Evolutionary conservation across 306 rosid species (phyloP).

Genomic region (Acacia crassicarpa): DNA sequence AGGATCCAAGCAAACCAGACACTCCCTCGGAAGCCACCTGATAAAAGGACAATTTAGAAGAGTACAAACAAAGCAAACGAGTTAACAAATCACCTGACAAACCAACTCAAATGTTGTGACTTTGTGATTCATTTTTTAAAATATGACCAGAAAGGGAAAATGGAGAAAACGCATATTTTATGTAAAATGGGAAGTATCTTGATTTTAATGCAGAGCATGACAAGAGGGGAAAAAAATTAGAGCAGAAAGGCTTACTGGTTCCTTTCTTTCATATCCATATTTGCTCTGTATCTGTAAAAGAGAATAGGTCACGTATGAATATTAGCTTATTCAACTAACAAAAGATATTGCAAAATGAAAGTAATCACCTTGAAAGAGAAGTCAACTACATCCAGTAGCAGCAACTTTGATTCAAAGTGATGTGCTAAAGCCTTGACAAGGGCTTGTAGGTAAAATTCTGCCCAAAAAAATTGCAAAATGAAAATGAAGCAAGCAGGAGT

Average conservation of each 20-base stretch:
- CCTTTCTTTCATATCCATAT: constrained; percentile 57
- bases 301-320: background rate
- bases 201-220: background rate
- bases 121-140: background rate
- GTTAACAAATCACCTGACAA: background rate
- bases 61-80: background rate
- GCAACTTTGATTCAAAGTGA: background rate
- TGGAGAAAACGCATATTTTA: background rate
- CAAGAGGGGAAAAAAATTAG: background rate
- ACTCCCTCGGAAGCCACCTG: background rate
- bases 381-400: background rate
- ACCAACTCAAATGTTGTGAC: background rate
- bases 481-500: constrained; percentile 20
- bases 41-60: background rate
- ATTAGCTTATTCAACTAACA: background rate
- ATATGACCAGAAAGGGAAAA: background rate
- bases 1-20: background rate
- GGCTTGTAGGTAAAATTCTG: background rate
- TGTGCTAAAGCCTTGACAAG: background rate
- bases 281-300: constrained; percentile 50
- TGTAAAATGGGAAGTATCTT: background rate
- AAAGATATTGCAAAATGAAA: background rate
- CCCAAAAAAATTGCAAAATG: background rate
- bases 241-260: constrained; percentile 43
- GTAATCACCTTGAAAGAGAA: background rate